Base-by-base conservation (phyloP, 2,329 filamentous ascomycete genomes). In the Colletotrichum sp. region DNA sequence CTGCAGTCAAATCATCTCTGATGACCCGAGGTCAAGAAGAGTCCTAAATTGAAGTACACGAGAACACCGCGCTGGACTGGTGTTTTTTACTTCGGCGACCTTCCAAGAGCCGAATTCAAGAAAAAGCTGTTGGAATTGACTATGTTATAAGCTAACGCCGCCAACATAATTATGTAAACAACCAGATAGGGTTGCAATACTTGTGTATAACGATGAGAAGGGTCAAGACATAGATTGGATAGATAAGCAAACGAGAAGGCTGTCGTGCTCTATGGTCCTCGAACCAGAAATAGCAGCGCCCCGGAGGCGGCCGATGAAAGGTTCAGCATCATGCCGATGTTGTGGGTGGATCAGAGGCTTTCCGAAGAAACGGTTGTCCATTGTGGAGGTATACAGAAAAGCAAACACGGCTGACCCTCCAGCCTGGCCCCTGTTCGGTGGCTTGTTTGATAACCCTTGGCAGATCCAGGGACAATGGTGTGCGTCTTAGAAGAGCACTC, bases 211-310 rank as follows among this genome's bases (percentile, higher is more conserved):
- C 8, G 8, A 43, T 10, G 38, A 3, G 4, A n/a, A 43, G 38
- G 8, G 4, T 3, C 18, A 10, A n/a, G 1, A 2, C 16, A 3
- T 5, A 9, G 38, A 9, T 10, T n/a, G 4, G 38, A 43, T 2
- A 18, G 16, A 38, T 14, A 1, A 14, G 34, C 34, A 36, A 36
- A 14, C 1, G 1, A 14, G 34, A 2, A 36, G 5, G 13, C 13
- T 7, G 7, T 9, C 36, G 3, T 43, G 38, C 5, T 43, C 8
- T 43, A n/a, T 43, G 18, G 3, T n/a, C 38, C 38, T 2, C 5
- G 3, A 10, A 12, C 5, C 1, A n/a, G 38, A 43, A 43, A n/a
- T 43, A 43, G 38, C 18, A 43, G 18, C 38, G 38, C 38, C 9
- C 38, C 38, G 18, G 38, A 6, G 3, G 18, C 9, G 3, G 3